These are phyloP conservation scores for Hericium rajendrae DNA, from an alignment of 768 basidiomycete genomes.

Conservation along the genomic window DNA sequence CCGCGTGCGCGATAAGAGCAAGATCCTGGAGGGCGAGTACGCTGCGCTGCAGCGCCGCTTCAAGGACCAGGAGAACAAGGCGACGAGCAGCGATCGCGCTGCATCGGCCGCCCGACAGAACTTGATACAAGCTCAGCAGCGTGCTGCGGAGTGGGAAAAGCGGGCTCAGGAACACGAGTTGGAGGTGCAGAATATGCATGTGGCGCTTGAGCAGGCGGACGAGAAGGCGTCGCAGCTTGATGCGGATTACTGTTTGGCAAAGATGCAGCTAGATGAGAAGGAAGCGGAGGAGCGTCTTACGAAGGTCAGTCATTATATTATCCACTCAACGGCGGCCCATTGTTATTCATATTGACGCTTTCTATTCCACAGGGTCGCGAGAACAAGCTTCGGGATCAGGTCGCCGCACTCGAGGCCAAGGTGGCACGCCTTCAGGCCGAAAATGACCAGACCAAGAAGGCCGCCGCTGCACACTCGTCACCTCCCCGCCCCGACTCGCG, in stretches of 20 bases:
- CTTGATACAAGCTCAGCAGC: slow-evolving; percentile 65
- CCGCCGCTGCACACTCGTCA: slow-evolving; percentile 23
- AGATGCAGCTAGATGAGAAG: slow-evolving; percentile 65
- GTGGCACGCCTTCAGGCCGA: slow-evolving; percentile 49
- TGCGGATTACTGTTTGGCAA: slow-evolving; percentile 57
- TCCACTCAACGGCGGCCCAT: neutral
- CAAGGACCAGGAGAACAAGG: slow-evolving; percentile 61
- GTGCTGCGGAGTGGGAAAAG: slow-evolving; percentile 73
- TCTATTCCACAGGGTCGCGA: slow-evolving; percentile 51
- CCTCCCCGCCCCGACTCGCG: slow-evolving; percentile 68
- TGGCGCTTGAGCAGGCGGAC: slow-evolving; percentile 58
- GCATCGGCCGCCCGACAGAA: slow-evolving; percentile 49
- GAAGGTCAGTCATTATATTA: slow-evolving; percentile 36
- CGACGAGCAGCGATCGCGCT: slow-evolving; percentile 50
- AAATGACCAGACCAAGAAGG: slow-evolving; percentile 36
- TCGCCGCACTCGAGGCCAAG: slow-evolving; percentile 51
- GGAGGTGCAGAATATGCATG: slow-evolving; percentile 48
- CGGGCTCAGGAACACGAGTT: slow-evolving; percentile 63
- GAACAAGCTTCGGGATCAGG: slow-evolving; percentile 56
- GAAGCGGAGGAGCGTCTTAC: slow-evolving; percentile 60
- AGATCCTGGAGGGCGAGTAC: slow-evolving; percentile 58
- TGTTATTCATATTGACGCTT: neutral
- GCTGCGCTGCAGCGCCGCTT: slow-evolving; percentile 56
- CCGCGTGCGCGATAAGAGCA: slow-evolving; percentile 45
- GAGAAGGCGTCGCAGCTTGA: slow-evolving; percentile 57